Conservation (phyloP, 805 yeast genomes). For the Nakazawaea laoshanensis region DNA sequence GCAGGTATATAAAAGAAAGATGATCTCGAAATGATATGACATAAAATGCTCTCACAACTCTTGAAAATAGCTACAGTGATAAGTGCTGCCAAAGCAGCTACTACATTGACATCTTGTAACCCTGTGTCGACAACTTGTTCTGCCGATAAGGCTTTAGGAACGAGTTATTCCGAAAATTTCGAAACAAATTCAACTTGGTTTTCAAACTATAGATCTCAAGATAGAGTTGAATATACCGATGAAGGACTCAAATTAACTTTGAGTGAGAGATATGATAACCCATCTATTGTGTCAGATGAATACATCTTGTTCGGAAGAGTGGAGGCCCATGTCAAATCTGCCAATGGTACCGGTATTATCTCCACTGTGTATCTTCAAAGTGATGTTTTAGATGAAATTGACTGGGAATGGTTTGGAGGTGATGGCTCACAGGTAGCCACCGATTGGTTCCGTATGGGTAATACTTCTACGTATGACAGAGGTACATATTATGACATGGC, state of each 20-base stretch:
- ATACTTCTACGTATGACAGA: slow-evolving; percentile 68
- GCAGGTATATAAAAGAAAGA: too few relatives aligned
- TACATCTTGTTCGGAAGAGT: slow-evolving; percentile 87
- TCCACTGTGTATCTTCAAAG: slow-evolving; percentile 74
- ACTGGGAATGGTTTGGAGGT: slow-evolving; percentile 81
- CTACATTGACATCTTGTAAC: slow-evolving; percentile 17
- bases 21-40: too few relatives aligned
- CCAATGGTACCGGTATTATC: slow-evolving; percentile 71
- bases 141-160: slow-evolving; percentile 54
- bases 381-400: slow-evolving; percentile 88
- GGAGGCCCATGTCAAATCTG: slow-evolving; percentile 64
- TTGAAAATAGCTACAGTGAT: too few relatives aligned
- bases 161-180: slow-evolving; percentile 47
- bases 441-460: slow-evolving; percentile 76
- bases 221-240: slow-evolving; percentile 33
- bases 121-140: slow-evolving; percentile 23
- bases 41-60: too few relatives aligned
- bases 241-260: slow-evolving; percentile 62
- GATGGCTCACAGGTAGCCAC: slow-evolving; percentile 70
- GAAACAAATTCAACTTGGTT: slow-evolving; percentile 35
- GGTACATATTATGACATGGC: slow-evolving; percentile 60
- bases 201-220: slow-evolving; percentile 30
- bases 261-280: slow-evolving; percentile 62
- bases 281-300: slow-evolving; percentile 67
- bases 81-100: neutral